phyloP scores from a whole-genome alignment of 805 yeast species.

The Schizosaccharomyces japonicus region DNA sequence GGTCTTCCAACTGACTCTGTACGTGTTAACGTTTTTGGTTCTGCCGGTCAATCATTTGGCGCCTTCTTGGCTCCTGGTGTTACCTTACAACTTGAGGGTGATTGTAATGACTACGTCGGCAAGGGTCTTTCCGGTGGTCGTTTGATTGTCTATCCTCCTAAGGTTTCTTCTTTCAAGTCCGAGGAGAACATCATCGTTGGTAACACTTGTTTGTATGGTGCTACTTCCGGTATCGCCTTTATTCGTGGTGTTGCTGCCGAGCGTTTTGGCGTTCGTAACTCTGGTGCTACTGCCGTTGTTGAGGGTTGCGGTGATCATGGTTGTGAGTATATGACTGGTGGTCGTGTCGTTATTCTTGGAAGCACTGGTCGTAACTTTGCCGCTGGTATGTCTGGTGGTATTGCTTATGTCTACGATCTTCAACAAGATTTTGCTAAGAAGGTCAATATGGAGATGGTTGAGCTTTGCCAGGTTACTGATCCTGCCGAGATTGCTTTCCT shows the following conservation, averaged over 20 bases:
- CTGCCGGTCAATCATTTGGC: conserved; percentile 97
- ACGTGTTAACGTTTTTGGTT: conserved; percentile 73
- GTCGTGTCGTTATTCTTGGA: conserved; percentile 84
- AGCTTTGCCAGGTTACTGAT: conserved; percentile 48
- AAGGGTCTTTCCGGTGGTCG: conserved; percentile 94
- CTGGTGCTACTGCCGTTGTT: conserved; percentile 90
- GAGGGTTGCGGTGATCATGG: conserved; percentile 98
- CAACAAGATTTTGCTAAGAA: conserved; percentile 63
- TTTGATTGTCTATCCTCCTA: conserved; percentile 75
- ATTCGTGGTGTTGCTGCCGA: conserved; percentile 96
- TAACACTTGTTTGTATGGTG: conserved; percentile 93
- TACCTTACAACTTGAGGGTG: conserved; percentile 87
- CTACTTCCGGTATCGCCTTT: conserved; percentile 83
- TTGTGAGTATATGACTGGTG: conserved; percentile 98
- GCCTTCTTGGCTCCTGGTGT: conserved; percentile 92
- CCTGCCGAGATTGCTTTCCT: conserved; percentile 85
- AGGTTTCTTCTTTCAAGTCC: conserved; percentile 59
- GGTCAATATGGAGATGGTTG: conserved; percentile 64
- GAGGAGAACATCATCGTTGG: conserved; percentile 93
- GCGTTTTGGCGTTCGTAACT: conserved; percentile 92
- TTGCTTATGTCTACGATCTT: conserved; percentile 84
- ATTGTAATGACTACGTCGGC: conserved; percentile 93
- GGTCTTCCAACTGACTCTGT: conserved; percentile 91
- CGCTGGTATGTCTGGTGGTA: conserved; percentile 99
- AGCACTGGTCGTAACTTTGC: conserved; percentile 78